Evolutionary conservation across 164 flowering plant genomes (phyloP).

Genomic region (Vitis riparia): DNA sequence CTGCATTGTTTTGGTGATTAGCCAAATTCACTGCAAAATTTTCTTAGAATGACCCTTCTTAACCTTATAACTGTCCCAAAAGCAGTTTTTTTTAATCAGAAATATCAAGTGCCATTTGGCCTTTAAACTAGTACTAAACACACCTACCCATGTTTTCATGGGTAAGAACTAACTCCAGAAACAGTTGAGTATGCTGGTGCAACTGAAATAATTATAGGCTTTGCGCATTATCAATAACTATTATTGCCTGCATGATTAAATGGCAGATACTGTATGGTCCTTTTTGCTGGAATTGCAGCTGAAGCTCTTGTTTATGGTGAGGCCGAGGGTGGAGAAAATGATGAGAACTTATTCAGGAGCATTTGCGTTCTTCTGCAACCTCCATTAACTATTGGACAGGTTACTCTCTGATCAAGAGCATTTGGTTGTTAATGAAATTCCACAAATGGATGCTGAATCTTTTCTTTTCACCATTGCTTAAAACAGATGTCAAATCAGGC

Average conservation of each 20-base stretch:
- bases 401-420: slow-evolving; percentile 15
- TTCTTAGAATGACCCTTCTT: neutral
- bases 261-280: slow-evolving; percentile 93
- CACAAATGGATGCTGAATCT: neutral
- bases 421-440: neutral
- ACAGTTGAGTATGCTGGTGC: too few relatives aligned
- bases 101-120: neutral
- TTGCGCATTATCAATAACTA: neutral
- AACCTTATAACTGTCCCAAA: too few relatives aligned
- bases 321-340: slow-evolving; percentile 98
- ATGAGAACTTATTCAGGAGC: slow-evolving; percentile 86
- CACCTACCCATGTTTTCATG: too few relatives aligned
- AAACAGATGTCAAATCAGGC: slow-evolving; percentile 95
- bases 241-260: neutral
- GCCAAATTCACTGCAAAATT: neutral
- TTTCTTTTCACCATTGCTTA: neutral
- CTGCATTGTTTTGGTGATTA: neutral
- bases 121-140: too few relatives aligned
- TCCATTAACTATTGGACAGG: slow-evolving; percentile 81
- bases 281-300: slow-evolving; percentile 97
- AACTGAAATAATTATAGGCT: too few relatives aligned
- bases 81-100: too few relatives aligned
- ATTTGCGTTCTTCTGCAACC: slow-evolving; percentile 77
- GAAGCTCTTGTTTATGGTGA: slow-evolving; percentile 97
- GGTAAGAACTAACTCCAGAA: too few relatives aligned